Evolutionary conservation across 1,284 basidiomycete species (phyloP).

Genomic region (Ustilago cynodontis): DNA sequence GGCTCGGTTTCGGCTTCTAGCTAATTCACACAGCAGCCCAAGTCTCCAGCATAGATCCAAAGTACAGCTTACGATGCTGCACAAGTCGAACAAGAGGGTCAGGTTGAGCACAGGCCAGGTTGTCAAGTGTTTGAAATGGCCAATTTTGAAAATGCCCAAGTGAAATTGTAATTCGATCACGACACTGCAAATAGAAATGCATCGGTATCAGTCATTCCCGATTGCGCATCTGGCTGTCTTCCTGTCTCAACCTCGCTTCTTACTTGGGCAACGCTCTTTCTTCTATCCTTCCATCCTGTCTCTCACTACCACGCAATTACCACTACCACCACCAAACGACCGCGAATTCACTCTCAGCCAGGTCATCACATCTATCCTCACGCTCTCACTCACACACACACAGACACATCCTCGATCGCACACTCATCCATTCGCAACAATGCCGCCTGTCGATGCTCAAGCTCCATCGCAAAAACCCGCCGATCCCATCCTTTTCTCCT

Average conservation of each 20-base stretch:
- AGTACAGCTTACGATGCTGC: no score
- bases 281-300: neutral
- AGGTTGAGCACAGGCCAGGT: constrained; percentile 3
- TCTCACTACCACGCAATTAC: no score
- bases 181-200: neutral
- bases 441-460: constrained; percentile 57
- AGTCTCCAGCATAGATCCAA: no score
- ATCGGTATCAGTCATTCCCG: constrained; percentile 4
- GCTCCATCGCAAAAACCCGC: constrained; percentile 57
- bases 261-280: neutral
- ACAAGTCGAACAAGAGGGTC: neutral
- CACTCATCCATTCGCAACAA: constrained; percentile 16
- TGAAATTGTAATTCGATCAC: constrained; percentile 4
- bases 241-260: neutral
- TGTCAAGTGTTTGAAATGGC: neutral
- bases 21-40: neutral
- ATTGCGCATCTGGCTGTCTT: neutral
- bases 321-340: neutral
- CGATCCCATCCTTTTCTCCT: constrained; percentile 80
- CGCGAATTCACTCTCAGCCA: neutral
- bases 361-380: neutral
- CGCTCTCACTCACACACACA: neutral
- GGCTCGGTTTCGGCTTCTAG: neutral
- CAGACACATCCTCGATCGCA: neutral
- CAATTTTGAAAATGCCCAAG: neutral